Evolutionary conservation across 345 rosid species (phyloP), one percentile per base, ranked within the genome.

Genomic region (Eucalyptus erythrocorys): DNA sequence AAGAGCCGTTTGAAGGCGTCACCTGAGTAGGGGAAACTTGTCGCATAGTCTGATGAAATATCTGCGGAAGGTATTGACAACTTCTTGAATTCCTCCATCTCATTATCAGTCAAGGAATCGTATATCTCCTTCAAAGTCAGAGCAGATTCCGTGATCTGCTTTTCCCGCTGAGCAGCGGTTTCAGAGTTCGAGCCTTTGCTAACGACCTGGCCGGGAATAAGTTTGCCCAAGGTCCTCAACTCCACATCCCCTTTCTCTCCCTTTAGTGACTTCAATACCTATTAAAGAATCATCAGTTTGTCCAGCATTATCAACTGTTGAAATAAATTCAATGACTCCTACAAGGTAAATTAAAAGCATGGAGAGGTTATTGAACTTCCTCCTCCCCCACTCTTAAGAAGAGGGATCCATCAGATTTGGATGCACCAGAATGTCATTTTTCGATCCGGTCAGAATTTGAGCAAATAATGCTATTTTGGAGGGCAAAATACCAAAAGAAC

Each of bases 11-110:
- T 2, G 1, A 59, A 11, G 32, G 7, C n/a, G 2, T 27, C 66
- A 1, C 4, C 14, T 11, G 7, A 1, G 4, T 11, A 26, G 64
- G 64, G n/a, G 7, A 24, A 1, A 0, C 0, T 57, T 5, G 30
- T 57, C 14, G 1, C 14, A 57, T 5, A 24, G n/a, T 57, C 64
- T 57, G 64, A 5, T 24, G n/a, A 57, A 57, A 1, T 5, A 26
- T 26, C 64, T 22, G 59, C 59, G 8, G 27, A 1, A 55, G 59
- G 59, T 55, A 4, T 55, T 57, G 64, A 57, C 7, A 59, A 14
- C 0, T 59, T 59, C 32, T 59, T 5, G 7, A 59, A 59, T 11
- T 59, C 66, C 13, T 0, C 5, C 7, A 11, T 1, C 66, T 59
- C 66, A 0, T 59, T 11, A 15, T 59, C 6, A 59, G 1, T 1